These are phyloP conservation scores for Lolium multiflorum DNA, from an alignment of 176 grass and related monocot species.

Conservation along the genomic window DNA sequence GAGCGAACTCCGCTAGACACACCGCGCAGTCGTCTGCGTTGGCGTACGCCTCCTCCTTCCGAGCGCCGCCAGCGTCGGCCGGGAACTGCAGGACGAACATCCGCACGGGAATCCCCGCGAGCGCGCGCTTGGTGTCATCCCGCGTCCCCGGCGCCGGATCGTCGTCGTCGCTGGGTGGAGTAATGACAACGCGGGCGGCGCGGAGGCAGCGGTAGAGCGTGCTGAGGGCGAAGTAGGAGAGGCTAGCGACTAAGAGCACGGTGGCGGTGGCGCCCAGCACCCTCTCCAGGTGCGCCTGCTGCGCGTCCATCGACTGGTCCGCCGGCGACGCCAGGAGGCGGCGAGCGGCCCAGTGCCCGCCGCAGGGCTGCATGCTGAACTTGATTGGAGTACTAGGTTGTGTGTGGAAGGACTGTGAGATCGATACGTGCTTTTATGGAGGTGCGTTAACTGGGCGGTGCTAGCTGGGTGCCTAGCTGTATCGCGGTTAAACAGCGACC, in stretches of 20 bases:
- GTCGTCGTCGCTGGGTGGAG: background rate
- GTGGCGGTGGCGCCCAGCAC: conserved; percentile 2
- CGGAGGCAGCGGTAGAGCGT: conserved; percentile 30
- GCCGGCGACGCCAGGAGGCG: background rate
- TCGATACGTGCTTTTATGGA: too few relatives aligned
- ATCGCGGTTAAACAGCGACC: too few relatives aligned
- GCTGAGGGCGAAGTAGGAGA: conserved; percentile 38
- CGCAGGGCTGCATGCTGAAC: background rate
- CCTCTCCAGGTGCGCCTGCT: conserved; percentile 22
- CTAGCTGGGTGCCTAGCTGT: too few relatives aligned
- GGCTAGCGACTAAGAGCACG: conserved; percentile 31
- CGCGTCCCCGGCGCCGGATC: background rate
- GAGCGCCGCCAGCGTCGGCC: too few relatives aligned
- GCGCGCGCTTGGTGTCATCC: conserved; percentile 44
- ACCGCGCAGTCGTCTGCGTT: conserved; percentile 28
- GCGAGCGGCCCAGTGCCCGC: background rate
- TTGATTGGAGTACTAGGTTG: background rate
- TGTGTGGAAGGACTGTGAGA: too few relatives aligned
- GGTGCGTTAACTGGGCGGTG: too few relatives aligned
- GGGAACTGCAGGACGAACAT: background rate
- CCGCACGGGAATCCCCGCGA: conserved; percentile 36
- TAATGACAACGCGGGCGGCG: background rate
- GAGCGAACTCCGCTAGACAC: conserved; percentile 53
- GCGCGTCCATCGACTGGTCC: background rate
- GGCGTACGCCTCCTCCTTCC: background rate